Evolutionary conservation across 202 grass and related monocot genomes (phyloP), one percentile per base, ranked within the genome.

Genomic region (Schoenoplectus triqueter): DNA sequence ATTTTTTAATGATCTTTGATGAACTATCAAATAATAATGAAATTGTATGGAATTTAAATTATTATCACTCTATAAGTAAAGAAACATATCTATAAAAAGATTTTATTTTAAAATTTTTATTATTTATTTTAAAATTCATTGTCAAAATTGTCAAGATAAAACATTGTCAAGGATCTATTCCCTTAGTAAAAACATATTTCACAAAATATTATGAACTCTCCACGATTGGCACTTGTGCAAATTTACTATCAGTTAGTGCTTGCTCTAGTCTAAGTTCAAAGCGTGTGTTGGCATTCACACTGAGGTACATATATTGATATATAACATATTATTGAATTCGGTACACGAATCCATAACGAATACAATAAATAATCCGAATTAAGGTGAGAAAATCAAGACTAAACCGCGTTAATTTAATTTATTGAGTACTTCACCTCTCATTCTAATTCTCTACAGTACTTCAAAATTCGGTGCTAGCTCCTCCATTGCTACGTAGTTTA

Each of bases 241-340:
- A 31, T 31, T 14, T 5, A 59, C 56, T 59, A 59, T 59, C 5
- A 3, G 20, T 40, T 76, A 7, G 2, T 39, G 6, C 8, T 56
- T 15, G 49, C 49, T 76, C 50, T 7, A 47, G 21, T 15, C 15
- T 10, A 74, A 76, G 50, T 76, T 19, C 50, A 76, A 76, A 76
- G 50, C 71, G 71, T 74, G 71, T 74, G 51, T 74, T 48, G 71
- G 18, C 51, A 18, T 74, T 74, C 71, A 8, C 13, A 82, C 44
- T 7, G 9, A 52, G 47, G 18, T 20, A 31, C 31, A 31, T 31
- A 31, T 31, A 31, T 31, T 31, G 31, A 31, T 31, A 31, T 31
- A 31, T 31, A 31, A 21, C 8, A 59, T 15, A 81, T 59, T 59
- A 11, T 59, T 14, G 55, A 20, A 11, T 31, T 65, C 10, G 40